Percentiles rank a stretch among this genome's conserved stretches.
These are phyloP conservation scores for Sporisorium scitamineum DNA, from an alignment of 1,284 basidiomycete genomes.

Conservation along the genomic window DNA sequence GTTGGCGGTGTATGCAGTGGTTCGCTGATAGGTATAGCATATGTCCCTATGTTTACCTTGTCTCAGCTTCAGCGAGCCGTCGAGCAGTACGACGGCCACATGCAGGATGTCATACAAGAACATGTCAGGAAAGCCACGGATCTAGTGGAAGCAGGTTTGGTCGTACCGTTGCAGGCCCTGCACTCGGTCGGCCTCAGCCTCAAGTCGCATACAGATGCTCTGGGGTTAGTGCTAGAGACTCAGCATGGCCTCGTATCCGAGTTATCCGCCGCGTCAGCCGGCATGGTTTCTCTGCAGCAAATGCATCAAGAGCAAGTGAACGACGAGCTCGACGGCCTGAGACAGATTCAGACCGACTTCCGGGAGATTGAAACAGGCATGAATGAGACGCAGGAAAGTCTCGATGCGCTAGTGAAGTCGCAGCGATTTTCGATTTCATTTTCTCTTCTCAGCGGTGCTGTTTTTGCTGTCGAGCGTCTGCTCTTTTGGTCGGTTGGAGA, in stretches of 20 bases:
- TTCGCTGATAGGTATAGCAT: background rate
- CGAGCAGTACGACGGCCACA: background rate
- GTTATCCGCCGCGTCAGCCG: conserved; percentile 4
- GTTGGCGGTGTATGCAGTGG: background rate
- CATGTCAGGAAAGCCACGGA: conserved; percentile 6
- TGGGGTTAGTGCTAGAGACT: background rate
- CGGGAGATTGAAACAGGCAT: background rate
- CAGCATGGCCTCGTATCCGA: conserved; percentile 10
- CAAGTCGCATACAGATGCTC: conserved; percentile 1
- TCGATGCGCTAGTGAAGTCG: conserved; percentile 5
- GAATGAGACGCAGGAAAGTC: conserved; percentile 5
- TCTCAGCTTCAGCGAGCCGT: conserved; percentile 6
- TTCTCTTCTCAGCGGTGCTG: background rate
- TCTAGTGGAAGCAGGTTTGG: background rate
- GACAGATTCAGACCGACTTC: conserved; percentile 8
- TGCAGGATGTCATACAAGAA: background rate
- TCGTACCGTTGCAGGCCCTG: background rate
- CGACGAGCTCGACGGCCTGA: conserved; percentile 9
- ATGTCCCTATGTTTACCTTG: background rate
- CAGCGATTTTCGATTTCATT: background rate
- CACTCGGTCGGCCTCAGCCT: background rate
- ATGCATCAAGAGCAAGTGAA: conserved; percentile 2
- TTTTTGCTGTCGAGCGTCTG: conserved; percentile 13
- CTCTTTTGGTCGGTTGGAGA: conserved; percentile 8
- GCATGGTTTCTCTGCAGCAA: conserved; percentile 8